Conservation (phyloP, 495 filamentous ascomycete species). For the Neurospora sp. region DNA sequence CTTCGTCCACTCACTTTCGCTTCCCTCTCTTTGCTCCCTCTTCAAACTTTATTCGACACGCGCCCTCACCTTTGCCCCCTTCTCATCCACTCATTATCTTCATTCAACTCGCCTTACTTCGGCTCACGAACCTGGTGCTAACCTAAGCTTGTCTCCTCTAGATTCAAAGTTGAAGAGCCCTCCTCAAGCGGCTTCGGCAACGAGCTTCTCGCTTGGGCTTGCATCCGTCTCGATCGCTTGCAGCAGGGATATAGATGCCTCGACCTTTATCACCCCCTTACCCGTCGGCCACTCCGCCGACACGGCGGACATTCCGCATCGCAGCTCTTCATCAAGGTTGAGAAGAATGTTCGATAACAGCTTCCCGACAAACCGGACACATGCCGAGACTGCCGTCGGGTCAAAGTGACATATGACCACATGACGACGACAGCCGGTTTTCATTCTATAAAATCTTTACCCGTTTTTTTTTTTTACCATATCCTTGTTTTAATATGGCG, state of each 20-base stretch:
- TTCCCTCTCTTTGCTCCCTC: background rate
- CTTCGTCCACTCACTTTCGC: background rate
- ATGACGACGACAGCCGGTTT: background rate
- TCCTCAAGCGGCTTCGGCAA: conserved; percentile 37
- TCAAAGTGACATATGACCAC: background rate
- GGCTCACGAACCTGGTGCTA: conserved; percentile 4
- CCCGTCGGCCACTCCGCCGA: conserved; percentile 6
- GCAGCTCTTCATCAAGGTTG: conserved; percentile 57
- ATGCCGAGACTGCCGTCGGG: background rate
- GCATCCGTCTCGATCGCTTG: conserved; percentile 76
- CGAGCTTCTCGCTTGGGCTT: conserved; percentile 70
- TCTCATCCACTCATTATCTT: background rate
- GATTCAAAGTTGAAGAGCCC: conserved; percentile 81
- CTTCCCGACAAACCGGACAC: background rate
- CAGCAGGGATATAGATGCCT: conserved; percentile 68
- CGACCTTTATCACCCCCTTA: conserved; percentile 49
- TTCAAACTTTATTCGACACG: background rate
- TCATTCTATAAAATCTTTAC: background rate
- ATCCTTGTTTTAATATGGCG: background rate
- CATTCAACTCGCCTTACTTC: background rate
- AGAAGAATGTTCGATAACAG: conserved; percentile 24
- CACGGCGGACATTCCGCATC: conserved; percentile 51
- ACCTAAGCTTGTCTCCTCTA: conserved; percentile 10
- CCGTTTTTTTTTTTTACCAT: background rate
- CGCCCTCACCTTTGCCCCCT: background rate